These are phyloP conservation scores for Phytophthora syringae DNA, from an alignment of 352 stramenopile genomes.

Conservation along the genomic window DNA sequence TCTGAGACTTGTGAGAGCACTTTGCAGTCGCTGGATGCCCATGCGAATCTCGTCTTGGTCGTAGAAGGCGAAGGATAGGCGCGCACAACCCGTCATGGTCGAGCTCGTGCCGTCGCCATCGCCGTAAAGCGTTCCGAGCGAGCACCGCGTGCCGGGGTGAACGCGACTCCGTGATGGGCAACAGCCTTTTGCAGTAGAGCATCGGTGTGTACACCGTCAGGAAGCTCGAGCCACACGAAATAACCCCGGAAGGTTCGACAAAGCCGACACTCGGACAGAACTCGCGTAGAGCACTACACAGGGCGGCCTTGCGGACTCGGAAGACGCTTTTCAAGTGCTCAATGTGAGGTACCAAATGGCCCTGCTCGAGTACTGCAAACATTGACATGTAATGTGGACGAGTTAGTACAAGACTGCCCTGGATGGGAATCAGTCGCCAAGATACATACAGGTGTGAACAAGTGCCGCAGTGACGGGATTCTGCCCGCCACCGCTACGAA, in stretches of 20 bases:
- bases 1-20: slow-evolving; percentile 39
- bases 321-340: slow-evolving; percentile 52
- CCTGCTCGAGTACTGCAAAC: slow-evolving; percentile 61
- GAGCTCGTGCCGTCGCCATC: slow-evolving; percentile 30
- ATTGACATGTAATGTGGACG: slow-evolving; percentile 12
- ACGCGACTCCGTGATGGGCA: slow-evolving; percentile 65
- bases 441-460: slow-evolving; percentile 67
- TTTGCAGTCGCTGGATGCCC: slow-evolving; percentile 60
- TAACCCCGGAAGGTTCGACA: slow-evolving; percentile 77
- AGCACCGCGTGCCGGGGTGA: slow-evolving; percentile 77
- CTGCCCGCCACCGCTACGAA: slow-evolving; percentile 91
- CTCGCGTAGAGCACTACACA: slow-evolving; percentile 56
- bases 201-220: slow-evolving; percentile 49
- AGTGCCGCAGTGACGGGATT: slow-evolving; percentile 90
- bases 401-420: slow-evolving; percentile 14
- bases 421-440: slow-evolving; percentile 24
- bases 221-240: slow-evolving; percentile 85
- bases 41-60: slow-evolving; percentile 70
- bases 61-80: slow-evolving; percentile 89
- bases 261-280: slow-evolving; percentile 58
- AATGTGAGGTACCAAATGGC: slow-evolving; percentile 58
- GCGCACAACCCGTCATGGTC: slow-evolving; percentile 49
- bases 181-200: slow-evolving; percentile 57
- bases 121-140: slow-evolving; percentile 36
- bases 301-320: slow-evolving; percentile 43